A percentile compares a stretch with the other conserved stretches of the same genome.
phyloP scores from a whole-genome alignment of 1,284 basidiomycete genomes.

The Meripilus lineatus region DNA sequence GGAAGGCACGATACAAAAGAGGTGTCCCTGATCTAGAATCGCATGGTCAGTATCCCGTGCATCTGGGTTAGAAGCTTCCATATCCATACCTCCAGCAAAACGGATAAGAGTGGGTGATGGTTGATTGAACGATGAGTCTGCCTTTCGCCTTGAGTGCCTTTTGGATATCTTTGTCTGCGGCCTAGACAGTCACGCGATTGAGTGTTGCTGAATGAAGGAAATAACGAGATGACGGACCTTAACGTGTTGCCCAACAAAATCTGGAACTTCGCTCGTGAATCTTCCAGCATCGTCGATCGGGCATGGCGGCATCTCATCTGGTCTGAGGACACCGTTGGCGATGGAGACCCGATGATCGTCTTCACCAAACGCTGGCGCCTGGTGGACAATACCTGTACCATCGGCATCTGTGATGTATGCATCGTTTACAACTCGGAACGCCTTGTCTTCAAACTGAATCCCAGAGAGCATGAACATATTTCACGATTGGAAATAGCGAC shows the following conservation, averaged over 20 bases:
- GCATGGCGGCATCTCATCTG: conserved; percentile 93
- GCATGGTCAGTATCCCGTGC: no score
- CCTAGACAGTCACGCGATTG: conserved; percentile 37
- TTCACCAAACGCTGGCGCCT: conserved; percentile 98
- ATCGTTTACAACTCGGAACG: conserved; percentile 88
- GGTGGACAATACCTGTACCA: conserved; percentile 98
- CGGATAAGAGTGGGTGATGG: conserved; percentile 89
- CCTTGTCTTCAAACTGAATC: conserved; percentile 81
- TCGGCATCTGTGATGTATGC: conserved; percentile 92
- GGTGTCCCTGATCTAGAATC: conserved; percentile 82
- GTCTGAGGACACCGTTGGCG: conserved; percentile 73
- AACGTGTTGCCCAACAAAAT: conserved; percentile 88
- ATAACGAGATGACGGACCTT: conserved; percentile 55
- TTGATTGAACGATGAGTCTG: conserved; percentile 85
- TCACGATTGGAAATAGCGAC: neutral
- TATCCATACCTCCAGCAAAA: conserved; percentile 90
- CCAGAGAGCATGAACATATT: neutral
- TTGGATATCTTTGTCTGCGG: conserved; percentile 93
- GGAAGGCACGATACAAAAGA: conserved; percentile 94
- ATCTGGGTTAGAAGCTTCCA: conserved; percentile 4
- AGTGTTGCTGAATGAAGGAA: neutral
- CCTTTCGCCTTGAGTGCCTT: conserved; percentile 88
- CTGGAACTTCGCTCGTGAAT: conserved; percentile 87
- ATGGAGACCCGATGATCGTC: conserved; percentile 96
- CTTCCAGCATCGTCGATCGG: conserved; percentile 89